Evolutionary conservation across 2,329 filamentous ascomycete genomes (phyloP).

Genomic region (Fulvia fulva): DNA sequence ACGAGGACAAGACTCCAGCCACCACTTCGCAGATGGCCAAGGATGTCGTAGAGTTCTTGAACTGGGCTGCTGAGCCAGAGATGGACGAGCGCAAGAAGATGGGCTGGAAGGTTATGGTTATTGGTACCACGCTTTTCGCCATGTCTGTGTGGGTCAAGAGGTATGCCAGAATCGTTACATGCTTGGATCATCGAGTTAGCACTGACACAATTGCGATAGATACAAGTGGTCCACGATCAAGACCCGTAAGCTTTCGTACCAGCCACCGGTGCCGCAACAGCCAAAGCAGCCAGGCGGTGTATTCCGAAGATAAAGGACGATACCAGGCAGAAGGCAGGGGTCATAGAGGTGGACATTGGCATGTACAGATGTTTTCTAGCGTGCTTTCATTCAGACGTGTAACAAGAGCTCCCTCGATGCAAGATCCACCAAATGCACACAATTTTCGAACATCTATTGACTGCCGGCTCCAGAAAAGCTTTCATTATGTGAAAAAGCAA

Average conservation of each 20-base stretch:
- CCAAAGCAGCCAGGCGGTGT: constrained; percentile 22
- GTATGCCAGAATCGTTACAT: constrained; percentile 32
- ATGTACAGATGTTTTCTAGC: constrained; percentile 26
- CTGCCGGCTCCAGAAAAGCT: neutral
- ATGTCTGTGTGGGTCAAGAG: constrained; percentile 97
- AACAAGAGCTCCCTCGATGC: constrained; percentile 18
- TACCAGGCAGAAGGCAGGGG: constrained; percentile 3
- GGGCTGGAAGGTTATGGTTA: constrained; percentile 91
- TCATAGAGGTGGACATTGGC: constrained; percentile 13
- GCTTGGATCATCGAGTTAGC: neutral
- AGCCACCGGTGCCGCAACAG: constrained; percentile 14
- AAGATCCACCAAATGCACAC: neutral
- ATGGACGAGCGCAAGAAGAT: constrained; percentile 99
- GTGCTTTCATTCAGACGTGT: constrained; percentile 19
- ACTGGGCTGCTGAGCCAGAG: constrained; percentile 98
- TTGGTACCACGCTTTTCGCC: constrained; percentile 74
- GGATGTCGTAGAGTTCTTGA: constrained; percentile 97
- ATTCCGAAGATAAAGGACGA: constrained; percentile 26
- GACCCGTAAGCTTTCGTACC: constrained; percentile 72
- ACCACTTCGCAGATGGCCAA: constrained; percentile 99
- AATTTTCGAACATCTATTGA: neutral
- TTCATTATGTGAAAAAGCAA: neutral
- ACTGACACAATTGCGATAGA: constrained; percentile 36
- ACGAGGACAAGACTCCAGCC: constrained; percentile 92
- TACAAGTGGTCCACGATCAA: constrained; percentile 99